These are phyloP conservation scores for Exobasidium rhododendri DNA, from an alignment of 1,284 basidiomycete species.

Conservation along the genomic window DNA sequence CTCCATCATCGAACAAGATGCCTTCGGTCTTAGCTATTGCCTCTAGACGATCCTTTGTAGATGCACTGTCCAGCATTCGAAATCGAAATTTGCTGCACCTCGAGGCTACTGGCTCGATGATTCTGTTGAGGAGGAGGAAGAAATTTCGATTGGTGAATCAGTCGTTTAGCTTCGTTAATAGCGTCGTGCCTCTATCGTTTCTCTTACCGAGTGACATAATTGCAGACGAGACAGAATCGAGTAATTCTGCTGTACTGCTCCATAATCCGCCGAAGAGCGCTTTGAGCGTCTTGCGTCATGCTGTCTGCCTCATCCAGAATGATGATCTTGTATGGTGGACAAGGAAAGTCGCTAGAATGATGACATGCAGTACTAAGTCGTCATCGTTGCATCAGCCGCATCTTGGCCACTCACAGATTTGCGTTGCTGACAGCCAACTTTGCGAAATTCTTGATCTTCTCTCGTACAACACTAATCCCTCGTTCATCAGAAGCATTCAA, in stretches of 20 bases:
- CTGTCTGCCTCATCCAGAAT: slow-evolving; percentile 99
- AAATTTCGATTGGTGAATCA: not conserved
- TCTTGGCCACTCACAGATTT: slow-evolving; percentile 21
- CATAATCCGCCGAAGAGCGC: slow-evolving; percentile 93
- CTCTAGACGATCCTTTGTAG: slow-evolving; percentile 72
- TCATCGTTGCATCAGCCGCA: not conserved
- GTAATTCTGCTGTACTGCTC: slow-evolving; percentile 96
- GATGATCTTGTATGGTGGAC: slow-evolving; percentile 97
- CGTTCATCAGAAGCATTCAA: slow-evolving; percentile 99
- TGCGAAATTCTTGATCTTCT: slow-evolving; percentile 98
- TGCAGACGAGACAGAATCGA: slow-evolving; percentile 96
- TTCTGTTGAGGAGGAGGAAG: slow-evolving; percentile 63
- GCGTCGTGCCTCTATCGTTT: too few relatives aligned
- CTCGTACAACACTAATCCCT: slow-evolving; percentile 91
- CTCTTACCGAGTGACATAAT: slow-evolving; percentile 95
- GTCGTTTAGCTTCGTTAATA: not conserved
- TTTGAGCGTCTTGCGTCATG: slow-evolving; percentile 99
- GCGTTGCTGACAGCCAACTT: slow-evolving; percentile 59
- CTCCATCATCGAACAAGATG: slow-evolving; percentile 54
- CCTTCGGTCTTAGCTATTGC: slow-evolving; percentile 69
- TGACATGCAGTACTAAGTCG: too few relatives aligned
- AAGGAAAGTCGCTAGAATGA: slow-evolving; percentile 67
- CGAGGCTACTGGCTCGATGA: slow-evolving; percentile 98
- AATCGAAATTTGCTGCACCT: slow-evolving; percentile 99
- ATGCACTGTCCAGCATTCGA: slow-evolving; percentile 77